These are phyloP conservation scores for Epichloe aotearoae DNA, from an alignment of 2,329 filamentous ascomycete species.

Conservation along the genomic window DNA sequence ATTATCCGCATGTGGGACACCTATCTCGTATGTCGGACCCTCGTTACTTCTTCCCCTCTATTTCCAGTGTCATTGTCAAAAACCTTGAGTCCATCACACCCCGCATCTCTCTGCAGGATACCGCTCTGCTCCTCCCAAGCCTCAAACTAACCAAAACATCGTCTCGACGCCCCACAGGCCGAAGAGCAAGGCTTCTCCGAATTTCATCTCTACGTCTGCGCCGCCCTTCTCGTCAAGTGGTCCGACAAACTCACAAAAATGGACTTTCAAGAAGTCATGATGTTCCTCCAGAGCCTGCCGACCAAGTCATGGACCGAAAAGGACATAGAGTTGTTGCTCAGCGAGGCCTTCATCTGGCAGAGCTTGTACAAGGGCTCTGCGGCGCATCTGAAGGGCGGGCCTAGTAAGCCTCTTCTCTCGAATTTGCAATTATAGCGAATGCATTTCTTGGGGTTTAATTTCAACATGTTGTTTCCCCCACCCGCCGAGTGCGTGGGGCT, in stretches of 20 bases:
- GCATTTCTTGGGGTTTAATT: too few relatives aligned
- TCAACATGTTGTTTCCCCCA: neutral
- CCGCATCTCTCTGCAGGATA: neutral
- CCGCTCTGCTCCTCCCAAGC: neutral
- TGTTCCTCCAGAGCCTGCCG: constrained; percentile 92
- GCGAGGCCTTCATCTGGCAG: constrained; percentile 98
- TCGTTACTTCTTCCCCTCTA: neutral
- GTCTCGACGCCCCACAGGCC: constrained; percentile 42
- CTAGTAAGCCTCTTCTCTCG: constrained; percentile 21
- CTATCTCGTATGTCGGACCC: constrained; percentile 59
- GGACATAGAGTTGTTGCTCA: constrained; percentile 88
- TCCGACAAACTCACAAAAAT: constrained; percentile 87
- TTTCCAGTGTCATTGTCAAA: neutral
- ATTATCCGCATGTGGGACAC: constrained; percentile 99
- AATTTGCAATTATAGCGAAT: constrained; percentile 22
- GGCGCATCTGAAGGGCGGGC: constrained; percentile 61
- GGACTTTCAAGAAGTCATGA: constrained; percentile 98
- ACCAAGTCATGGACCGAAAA: constrained; percentile 95
- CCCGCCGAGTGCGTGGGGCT: neutral
- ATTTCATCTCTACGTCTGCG: constrained; percentile 96
- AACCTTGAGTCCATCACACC: neutral
- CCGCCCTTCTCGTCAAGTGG: constrained; percentile 97
- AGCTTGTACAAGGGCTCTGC: constrained; percentile 90
- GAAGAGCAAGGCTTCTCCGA: constrained; percentile 98
- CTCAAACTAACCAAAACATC: neutral